Evolutionary conservation across 2,329 filamentous ascomycete genomes (phyloP).

Genomic region (Cryphonectria carpinicola): DNA sequence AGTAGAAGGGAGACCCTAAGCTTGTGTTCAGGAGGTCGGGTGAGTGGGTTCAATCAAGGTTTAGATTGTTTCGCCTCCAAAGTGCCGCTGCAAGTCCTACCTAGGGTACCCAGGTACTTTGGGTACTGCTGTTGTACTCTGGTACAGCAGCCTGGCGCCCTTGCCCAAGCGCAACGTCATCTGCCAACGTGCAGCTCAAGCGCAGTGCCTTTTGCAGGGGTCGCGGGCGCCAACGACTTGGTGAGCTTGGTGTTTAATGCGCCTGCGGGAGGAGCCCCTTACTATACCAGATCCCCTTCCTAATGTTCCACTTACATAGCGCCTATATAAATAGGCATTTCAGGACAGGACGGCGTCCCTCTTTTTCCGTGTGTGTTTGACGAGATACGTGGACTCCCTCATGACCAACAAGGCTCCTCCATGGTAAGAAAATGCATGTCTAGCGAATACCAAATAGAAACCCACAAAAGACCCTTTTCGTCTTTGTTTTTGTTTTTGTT

Average conservation of each 20-base stretch:
- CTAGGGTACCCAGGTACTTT: not conserved
- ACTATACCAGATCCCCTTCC: not conserved
- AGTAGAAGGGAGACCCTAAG: slow-evolving; percentile 12
- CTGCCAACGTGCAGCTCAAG: slow-evolving; percentile 9
- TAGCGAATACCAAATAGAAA: not conserved
- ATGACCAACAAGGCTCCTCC: not conserved
- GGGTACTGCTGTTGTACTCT: not conserved
- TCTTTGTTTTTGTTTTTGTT: not conserved
- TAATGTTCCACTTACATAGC: slow-evolving; percentile 4
- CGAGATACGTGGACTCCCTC: not conserved
- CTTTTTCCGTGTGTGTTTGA: not conserved
- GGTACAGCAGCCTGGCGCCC: not conserved
- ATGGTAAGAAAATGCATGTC: not conserved
- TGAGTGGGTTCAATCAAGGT: not conserved
- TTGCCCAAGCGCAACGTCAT: slow-evolving; percentile 11
- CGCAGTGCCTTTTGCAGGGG: slow-evolving; percentile 10
- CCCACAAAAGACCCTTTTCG: not conserved
- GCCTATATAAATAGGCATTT: slow-evolving; percentile 23
- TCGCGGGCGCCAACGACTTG: slow-evolving; percentile 5
- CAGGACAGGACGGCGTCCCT: not conserved
- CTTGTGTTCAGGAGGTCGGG: slow-evolving; percentile 8
- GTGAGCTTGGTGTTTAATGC: slow-evolving; percentile 2
- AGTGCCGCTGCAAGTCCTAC: slow-evolving; percentile 11
- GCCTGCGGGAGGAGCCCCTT: slow-evolving; percentile 6
- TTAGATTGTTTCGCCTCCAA: slow-evolving; percentile 11